Evolutionary conservation across 2,329 filamentous ascomycete species (phyloP).

Genomic region (Aspergillus puulaauensis): DNA sequence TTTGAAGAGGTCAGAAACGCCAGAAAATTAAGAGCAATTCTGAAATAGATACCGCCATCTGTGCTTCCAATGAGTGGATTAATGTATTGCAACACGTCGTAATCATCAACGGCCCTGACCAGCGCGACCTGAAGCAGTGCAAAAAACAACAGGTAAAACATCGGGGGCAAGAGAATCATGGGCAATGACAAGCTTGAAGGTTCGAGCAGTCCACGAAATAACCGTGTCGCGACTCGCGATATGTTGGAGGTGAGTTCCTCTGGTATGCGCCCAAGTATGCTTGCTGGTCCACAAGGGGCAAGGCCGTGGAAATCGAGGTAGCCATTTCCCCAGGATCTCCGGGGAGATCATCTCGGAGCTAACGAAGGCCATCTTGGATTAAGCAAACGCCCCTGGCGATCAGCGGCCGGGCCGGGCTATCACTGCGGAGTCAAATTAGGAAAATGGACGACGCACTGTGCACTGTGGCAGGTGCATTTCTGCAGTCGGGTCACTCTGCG

Average conservation of each 20-base stretch:
- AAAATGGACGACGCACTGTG: background rate
- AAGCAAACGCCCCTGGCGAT: conserved; percentile 8
- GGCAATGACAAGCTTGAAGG: background rate
- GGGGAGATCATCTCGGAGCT: background rate
- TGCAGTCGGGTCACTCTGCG: background rate
- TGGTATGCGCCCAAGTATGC: conserved; percentile 4
- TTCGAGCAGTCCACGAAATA: background rate
- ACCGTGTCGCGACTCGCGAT: background rate
- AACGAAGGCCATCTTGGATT: background rate
- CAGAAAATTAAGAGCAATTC: background rate
- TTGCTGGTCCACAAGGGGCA: background rate
- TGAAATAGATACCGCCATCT: conserved; percentile 41
- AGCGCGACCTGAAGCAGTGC: conserved; percentile 11
- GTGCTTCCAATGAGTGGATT: conserved; percentile 56
- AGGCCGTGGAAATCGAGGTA: background rate
- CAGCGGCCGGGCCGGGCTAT: background rate
- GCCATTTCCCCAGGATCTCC: background rate
- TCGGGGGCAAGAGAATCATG: background rate
- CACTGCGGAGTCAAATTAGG: background rate
- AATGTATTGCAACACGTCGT: conserved; percentile 46
- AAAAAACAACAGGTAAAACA: conserved; percentile 4
- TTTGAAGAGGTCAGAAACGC: background rate
- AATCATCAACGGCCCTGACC: conserved; percentile 21
- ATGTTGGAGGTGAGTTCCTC: background rate
- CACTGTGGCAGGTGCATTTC: background rate